Evolutionary conservation across 306 rosid genomes (phyloP), one percentile per base, ranked within the genome.

Genomic region (Gastrolobium villosum): DNA sequence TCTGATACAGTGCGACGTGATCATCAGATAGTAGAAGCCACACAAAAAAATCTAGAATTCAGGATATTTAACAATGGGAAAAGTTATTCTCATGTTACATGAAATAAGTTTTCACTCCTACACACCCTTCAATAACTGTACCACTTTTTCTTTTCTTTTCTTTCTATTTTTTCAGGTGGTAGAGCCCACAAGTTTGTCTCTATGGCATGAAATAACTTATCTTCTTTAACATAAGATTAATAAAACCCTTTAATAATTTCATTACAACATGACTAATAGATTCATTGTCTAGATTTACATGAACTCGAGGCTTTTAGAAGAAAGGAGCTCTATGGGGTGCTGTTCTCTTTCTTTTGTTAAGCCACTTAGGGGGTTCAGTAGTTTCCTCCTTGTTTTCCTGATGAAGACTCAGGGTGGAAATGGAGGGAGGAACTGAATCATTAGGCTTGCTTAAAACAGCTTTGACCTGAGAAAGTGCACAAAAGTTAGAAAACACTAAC

Each of bases 241-340:
- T n/a, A n/a, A n/a, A n/a, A n/a, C n/a, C n/a, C n/a, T n/a, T n/a
- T n/a, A 9, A 35, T 9, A 45, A 8, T 14, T 13, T 43, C 56
- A 11, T 35, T 46, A n/a, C 40, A 48, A 35, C 40, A 62, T 10
- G 39, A 6, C 37, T 10, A 11, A 31, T 30, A 26, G 37, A 46
- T 37, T 37, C 28, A 39, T n/a, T 50, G 5, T 7, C 34, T 39
- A 20, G 50, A 15, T 48, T n/a, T 34, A 13, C 49, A 26, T 11
- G 32, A 64, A 53, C 53, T 28, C 55, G 40, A 4, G 52, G 55
- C 46, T 59, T 74, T 79, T 26, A 81, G 57, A 71, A 76, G 34
- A 80, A 41, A 35, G 83, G 88, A 76, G 87, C 76, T 41, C 82
- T 80, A 8, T 30, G 4, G 14, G 88, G 85, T 71, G 48, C 72